Conservation (phyloP, 2,329 filamentous ascomycete species). For the Hymenoscyphus repandus region DNA sequence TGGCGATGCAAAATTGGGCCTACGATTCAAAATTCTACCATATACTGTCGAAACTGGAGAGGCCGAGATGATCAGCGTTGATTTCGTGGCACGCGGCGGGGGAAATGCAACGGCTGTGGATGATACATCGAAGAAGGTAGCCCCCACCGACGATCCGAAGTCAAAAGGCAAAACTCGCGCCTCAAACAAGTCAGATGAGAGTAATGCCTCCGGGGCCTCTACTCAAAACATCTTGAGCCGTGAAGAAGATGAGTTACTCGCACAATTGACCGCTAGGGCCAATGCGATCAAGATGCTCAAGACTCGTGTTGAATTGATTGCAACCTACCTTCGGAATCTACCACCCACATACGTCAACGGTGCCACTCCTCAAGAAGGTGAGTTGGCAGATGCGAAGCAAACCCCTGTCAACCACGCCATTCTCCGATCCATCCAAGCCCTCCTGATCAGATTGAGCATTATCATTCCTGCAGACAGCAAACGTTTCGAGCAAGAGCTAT, state of each 20-base stretch:
- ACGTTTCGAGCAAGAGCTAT: slow-evolving; percentile 64
- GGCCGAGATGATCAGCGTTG: slow-evolving; percentile 95
- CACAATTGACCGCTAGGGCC: slow-evolving; percentile 73
- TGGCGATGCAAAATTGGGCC: slow-evolving; percentile 45
- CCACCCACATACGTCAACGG: slow-evolving; percentile 59
- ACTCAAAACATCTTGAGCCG: slow-evolving; percentile 49
- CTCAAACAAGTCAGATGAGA: slow-evolving; percentile 31
- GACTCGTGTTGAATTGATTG: slow-evolving; percentile 65
- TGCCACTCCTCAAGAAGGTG: slow-evolving; percentile 30
- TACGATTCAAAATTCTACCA: slow-evolving; percentile 76
- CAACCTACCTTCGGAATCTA: slow-evolving; percentile 70
- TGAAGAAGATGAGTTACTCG: slow-evolving; percentile 57
- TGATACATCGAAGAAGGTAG: slow-evolving; percentile 23
- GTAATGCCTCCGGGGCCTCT: slow-evolving; percentile 35
- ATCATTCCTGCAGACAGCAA: slow-evolving; percentile 64
- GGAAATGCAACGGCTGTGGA: slow-evolving; percentile 68
- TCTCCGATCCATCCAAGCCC: slow-evolving; percentile 81
- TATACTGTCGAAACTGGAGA: slow-evolving; percentile 92
- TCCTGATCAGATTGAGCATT: slow-evolving; percentile 77
- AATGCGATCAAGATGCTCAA: slow-evolving; percentile 95
- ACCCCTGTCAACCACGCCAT: slow-evolving; percentile 55
- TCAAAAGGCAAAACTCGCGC: slow-evolving; percentile 27
- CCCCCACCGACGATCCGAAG: slow-evolving; percentile 25
- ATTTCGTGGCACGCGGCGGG: slow-evolving; percentile 82
- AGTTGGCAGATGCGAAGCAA: slow-evolving; percentile 22